A percentile compares a stretch with the other conserved stretches of the same genome.
phyloP scores from a whole-genome alignment of 2,329 filamentous ascomycete genomes.

The Hyphodiscus sp. region DNA sequence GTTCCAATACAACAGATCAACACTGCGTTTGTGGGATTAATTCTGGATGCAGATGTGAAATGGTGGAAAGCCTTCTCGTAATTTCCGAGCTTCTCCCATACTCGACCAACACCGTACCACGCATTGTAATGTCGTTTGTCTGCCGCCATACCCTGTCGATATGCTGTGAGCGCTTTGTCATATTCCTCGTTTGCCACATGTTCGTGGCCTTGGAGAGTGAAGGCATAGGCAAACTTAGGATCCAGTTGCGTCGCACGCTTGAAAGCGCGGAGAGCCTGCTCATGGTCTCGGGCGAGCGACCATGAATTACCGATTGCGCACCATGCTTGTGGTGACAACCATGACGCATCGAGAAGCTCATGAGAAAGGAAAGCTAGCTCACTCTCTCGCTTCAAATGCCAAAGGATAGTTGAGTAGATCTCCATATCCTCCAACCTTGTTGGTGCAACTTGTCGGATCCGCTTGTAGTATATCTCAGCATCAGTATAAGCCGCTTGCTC shows the following conservation, averaged over 20 bases:
- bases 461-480: conserved; percentile 79
- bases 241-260: conserved; percentile 88
- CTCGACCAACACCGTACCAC: conserved; percentile 83
- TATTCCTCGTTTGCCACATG: conserved; percentile 95
- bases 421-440: conserved; percentile 92
- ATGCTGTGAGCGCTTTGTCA: conserved; percentile 84
- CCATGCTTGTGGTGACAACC: conserved; percentile 91
- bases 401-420: conserved; percentile 96
- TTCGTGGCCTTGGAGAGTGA: conserved; percentile 92
- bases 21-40: conserved; percentile 92
- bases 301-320: conserved; percentile 92
- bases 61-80: conserved; percentile 88
- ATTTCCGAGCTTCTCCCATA: conserved; percentile 86
- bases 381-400: conserved; percentile 90
- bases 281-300: conserved; percentile 85
- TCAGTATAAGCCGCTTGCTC: conserved; percentile 83
- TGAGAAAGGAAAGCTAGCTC: conserved; percentile 90
- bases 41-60: conserved; percentile 78
- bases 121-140: conserved; percentile 93
- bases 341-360: conserved; percentile 78
- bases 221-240: conserved; percentile 88
- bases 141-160: conserved; percentile 77
- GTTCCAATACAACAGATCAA: conserved; percentile 88
- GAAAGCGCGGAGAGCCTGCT: conserved; percentile 91
- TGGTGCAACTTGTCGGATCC: conserved; percentile 72